Conservation (phyloP, 2,329 filamentous ascomycete species). For the Alternaria conjuncta region DNA sequence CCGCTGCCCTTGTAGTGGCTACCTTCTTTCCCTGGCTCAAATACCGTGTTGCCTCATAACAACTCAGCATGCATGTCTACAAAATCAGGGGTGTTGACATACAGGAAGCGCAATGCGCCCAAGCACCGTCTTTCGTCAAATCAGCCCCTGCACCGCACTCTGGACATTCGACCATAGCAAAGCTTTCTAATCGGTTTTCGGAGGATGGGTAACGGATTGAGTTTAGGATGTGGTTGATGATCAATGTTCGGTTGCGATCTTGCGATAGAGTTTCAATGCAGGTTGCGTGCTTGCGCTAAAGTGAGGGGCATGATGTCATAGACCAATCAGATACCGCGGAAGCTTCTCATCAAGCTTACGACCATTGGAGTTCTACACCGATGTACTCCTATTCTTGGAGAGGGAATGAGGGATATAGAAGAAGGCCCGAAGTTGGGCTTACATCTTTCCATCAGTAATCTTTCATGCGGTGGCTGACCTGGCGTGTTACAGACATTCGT, state of each 20-base stretch:
- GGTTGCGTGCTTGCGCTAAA: constrained; percentile 4
- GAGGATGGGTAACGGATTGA: not conserved
- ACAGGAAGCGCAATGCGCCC: constrained; percentile 41
- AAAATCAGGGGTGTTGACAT: not conserved
- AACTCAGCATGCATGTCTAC: not conserved
- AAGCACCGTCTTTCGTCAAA: constrained; percentile 37
- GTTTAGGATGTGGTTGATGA: not conserved
- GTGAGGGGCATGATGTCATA: constrained; percentile 20
- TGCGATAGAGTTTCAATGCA: constrained; percentile 2
- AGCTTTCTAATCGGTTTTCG: not conserved
- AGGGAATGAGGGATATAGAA: not conserved
- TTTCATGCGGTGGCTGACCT: not conserved
- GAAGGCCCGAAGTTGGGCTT: not conserved
- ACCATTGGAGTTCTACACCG: not conserved
- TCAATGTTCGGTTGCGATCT: not conserved
- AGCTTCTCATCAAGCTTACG: not conserved
- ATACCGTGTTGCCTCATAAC: constrained; percentile 26
- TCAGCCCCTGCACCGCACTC: constrained; percentile 38
- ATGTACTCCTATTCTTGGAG: not conserved
- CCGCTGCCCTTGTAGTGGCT: constrained; percentile 33
- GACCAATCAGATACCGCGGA: constrained; percentile 8
- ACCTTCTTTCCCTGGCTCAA: constrained; percentile 38
- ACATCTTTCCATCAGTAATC: not conserved
- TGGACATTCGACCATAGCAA: constrained; percentile 33
- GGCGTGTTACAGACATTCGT: not conserved